These are phyloP conservation scores for Globisporangium emineosum DNA, from an alignment of 352 stramenopile genomes.

Conservation along the genomic window DNA sequence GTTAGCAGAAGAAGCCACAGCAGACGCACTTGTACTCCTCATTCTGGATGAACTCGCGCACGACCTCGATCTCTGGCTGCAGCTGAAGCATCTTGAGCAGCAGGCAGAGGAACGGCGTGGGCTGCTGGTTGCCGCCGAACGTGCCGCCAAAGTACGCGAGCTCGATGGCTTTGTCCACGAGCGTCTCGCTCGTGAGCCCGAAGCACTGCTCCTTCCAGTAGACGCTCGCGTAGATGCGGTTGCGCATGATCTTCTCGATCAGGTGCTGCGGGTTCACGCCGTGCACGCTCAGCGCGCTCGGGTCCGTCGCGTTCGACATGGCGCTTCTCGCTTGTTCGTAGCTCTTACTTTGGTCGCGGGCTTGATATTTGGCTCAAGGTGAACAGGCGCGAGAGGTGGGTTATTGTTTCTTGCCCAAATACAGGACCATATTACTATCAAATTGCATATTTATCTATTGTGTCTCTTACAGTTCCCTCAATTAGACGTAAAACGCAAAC, in stretches of 20 bases:
- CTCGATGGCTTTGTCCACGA: constrained; percentile 96
- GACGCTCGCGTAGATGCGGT: constrained; percentile 93
- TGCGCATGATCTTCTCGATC: constrained; percentile 98
- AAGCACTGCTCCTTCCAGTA: constrained; percentile 99
- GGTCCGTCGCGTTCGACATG: constrained; percentile 90
- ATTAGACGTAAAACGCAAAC: neutral
- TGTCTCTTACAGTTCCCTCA: neutral
- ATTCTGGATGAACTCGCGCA: constrained; percentile 94
- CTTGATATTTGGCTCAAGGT: neutral
- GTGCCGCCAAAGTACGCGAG: constrained; percentile 91
- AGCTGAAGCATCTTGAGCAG: constrained; percentile 98
- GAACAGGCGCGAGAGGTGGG: neutral
- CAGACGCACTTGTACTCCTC: constrained; percentile 93
- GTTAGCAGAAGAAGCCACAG: neutral
- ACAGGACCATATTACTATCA: neutral
- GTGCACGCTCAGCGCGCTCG: constrained; percentile 88
- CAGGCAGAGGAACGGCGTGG: constrained; percentile 97
- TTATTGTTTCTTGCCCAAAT: neutral
- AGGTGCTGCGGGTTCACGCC: constrained; percentile 97
- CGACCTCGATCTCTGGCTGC: constrained; percentile 94
- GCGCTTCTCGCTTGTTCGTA: neutral
- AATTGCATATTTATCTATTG: constrained; percentile 3
- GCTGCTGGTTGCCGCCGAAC: constrained; percentile 94
- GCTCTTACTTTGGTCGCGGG: neutral
- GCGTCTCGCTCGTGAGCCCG: constrained; percentile 93